phyloP scores from a whole-genome alignment of 345 rosid genomes.

The Conringia planisiliqua region DNA sequence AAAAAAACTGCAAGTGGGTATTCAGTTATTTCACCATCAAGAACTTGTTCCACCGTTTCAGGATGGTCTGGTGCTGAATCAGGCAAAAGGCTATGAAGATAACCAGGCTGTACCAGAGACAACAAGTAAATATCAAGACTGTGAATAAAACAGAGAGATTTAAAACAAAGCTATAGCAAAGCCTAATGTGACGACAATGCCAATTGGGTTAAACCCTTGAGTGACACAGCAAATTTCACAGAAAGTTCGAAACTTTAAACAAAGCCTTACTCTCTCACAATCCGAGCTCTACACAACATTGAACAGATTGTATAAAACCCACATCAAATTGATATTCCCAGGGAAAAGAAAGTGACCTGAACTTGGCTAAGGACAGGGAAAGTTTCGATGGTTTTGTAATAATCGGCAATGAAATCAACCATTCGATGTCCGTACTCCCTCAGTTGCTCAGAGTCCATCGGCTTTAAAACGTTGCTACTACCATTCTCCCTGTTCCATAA shows the following conservation, averaged over 20 bases:
- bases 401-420: slow-evolving; percentile 95
- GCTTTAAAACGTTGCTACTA: slow-evolving; percentile 34
- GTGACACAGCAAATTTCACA: background rate
- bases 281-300: background rate
- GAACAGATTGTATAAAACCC: background rate
- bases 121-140: background rate
- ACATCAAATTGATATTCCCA: background rate
- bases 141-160: background rate
- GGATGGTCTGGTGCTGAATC: slow-evolving; percentile 79
- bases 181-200: background rate
- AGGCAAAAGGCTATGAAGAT: slow-evolving; percentile 64
- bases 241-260: background rate
- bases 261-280: background rate
- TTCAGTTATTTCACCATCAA: slow-evolving; percentile 52
- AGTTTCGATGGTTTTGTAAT: slow-evolving; percentile 67
- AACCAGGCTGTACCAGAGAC: slow-evolving; percentile 69
- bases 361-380: slow-evolving; percentile 95
- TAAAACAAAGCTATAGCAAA: too few relatives aligned
- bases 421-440: slow-evolving; percentile 72
- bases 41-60: slow-evolving; percentile 68
- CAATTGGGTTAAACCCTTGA: background rate
- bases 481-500: slow-evolving; percentile 24
- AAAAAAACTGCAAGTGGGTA: background rate
- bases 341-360: slow-evolving; percentile 38
- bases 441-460: slow-evolving; percentile 75